Conservation (phyloP, 345 rosid genomes). For the Moringa oleifera region DNA sequence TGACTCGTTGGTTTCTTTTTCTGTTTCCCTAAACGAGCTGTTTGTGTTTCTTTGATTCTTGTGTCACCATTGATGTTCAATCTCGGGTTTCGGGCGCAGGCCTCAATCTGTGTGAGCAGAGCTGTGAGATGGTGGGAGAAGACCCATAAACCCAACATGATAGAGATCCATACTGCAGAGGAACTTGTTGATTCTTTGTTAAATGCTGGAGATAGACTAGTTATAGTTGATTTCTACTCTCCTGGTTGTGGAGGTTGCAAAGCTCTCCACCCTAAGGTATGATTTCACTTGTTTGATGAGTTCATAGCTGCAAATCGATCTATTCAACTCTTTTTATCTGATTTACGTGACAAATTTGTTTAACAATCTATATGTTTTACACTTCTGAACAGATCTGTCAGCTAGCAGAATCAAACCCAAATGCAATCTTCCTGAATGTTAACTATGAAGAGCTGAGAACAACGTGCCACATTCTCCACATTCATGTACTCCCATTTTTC, state of each 20-base stretch:
- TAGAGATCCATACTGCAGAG: constrained; percentile 57
- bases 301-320: too few relatives aligned
- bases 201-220: constrained; percentile 57
- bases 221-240: constrained; percentile 65
- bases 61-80: background rate
- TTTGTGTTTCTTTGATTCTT: background rate
- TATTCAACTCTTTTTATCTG: background rate
- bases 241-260: constrained; percentile 88
- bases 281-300: background rate
- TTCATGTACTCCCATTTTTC: constrained; percentile 79
- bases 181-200: constrained; percentile 52
- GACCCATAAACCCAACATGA: constrained; percentile 49
- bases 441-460: constrained; percentile 58
- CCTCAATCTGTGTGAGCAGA: constrained; percentile 43
- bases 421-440: constrained; percentile 58
- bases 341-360: background rate
- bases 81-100: constrained; percentile 31
- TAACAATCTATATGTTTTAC: background rate
- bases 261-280: constrained; percentile 78
- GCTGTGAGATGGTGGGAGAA: constrained; percentile 80
- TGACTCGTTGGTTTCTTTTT: background rate
- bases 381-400: constrained; percentile 53
- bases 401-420: constrained; percentile 61
- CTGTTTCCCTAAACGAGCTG: background rate
- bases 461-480: constrained; percentile 57